phyloP scores from a whole-genome alignment of 139 green algal genomes.

The Yamagishiella unicocca region DNA sequence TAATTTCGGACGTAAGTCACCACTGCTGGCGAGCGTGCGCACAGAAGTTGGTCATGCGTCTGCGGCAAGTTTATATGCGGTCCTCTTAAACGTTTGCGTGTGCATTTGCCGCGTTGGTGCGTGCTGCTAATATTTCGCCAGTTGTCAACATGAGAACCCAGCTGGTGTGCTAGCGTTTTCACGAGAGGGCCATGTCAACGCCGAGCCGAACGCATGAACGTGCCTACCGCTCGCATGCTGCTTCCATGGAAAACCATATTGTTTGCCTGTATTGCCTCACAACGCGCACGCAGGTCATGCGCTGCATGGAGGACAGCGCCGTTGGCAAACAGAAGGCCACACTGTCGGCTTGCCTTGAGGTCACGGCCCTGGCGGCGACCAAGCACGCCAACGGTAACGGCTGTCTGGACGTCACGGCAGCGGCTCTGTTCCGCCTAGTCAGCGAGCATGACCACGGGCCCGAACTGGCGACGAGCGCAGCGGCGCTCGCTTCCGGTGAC shows the following conservation, averaged over 20 bases:
- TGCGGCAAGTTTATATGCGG: no score
- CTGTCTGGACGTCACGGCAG: neutral
- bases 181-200: no score
- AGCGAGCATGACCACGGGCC: neutral
- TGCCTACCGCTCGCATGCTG: no score
- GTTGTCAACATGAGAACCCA: no score
- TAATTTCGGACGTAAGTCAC: no score
- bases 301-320: constrained; percentile 5
- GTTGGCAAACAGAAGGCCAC: neutral
- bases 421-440: neutral
- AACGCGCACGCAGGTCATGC: constrained; percentile 1
- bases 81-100: no score
- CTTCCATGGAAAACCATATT: neutral
- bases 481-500: neutral
- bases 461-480: neutral
- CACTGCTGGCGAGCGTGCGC: no score
- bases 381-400: neutral
- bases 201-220: no score
- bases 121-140: no score
- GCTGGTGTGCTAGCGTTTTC: no score
- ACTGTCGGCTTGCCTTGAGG: neutral
- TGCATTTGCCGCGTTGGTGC: no score
- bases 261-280: neutral
- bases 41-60: no score
- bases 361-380: neutral